phyloP scores from a whole-genome alignment of 805 yeast species.

The Ogataea haglerorum region DNA sequence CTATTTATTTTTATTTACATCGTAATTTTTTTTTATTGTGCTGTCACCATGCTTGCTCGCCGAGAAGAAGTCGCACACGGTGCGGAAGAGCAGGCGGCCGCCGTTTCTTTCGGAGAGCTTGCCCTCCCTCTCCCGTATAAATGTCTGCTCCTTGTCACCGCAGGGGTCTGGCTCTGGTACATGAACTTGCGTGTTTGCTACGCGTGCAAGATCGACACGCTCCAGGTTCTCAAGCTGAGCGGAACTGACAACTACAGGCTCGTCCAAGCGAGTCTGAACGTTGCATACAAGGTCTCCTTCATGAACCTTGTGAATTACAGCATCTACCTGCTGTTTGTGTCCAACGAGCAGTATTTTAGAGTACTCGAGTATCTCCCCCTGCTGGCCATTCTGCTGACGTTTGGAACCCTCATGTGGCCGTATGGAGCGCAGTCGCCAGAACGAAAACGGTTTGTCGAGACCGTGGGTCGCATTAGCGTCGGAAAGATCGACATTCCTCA shows the following conservation, averaged over 20 bases:
- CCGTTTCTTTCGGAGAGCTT: slow-evolving; percentile 27
- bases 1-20: not conserved
- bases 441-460: slow-evolving; percentile 45
- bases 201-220: slow-evolving; percentile 42
- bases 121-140: slow-evolving; percentile 49
- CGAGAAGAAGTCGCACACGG: slow-evolving; percentile 6
- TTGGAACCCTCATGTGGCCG: slow-evolving; percentile 36
- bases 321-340: slow-evolving; percentile 27
- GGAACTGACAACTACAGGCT: slow-evolving; percentile 24
- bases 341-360: slow-evolving; percentile 24
- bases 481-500: slow-evolving; percentile 60
- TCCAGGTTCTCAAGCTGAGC: slow-evolving; percentile 36
- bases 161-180: slow-evolving; percentile 56
- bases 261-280: slow-evolving; percentile 16
- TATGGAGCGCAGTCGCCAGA: slow-evolving; percentile 22
- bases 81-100: not conserved
- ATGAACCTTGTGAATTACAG: slow-evolving; percentile 28
- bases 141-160: slow-evolving; percentile 44
- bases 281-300: slow-evolving; percentile 21
- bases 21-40: slow-evolving; percentile 2
- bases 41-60: slow-evolving; percentile 7
- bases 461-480: slow-evolving; percentile 48
- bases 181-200: slow-evolving; percentile 40
- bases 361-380: slow-evolving; percentile 37
- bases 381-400: slow-evolving; percentile 34